phyloP scores from a whole-genome alignment of 2,329 filamentous ascomycete species.

The Colletotrichum sp. region DNA sequence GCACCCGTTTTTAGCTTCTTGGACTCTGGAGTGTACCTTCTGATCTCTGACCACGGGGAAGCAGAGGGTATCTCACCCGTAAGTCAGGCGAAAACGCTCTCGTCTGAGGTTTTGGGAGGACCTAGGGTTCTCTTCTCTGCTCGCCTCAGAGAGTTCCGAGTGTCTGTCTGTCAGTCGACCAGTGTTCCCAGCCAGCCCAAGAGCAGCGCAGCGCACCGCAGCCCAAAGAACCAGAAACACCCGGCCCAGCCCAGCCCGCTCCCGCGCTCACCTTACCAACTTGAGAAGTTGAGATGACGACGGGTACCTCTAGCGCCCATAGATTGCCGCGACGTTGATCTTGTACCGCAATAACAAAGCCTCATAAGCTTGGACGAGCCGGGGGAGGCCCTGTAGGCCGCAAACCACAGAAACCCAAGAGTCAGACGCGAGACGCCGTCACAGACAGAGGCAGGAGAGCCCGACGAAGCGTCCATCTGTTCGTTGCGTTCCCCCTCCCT shows the following conservation, averaged over 20 bases:
- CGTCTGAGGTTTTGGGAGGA: background rate
- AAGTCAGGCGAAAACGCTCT: background rate
- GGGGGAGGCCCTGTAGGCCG: background rate
- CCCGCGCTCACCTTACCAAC: slow-evolving; percentile 7
- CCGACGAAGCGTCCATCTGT: background rate
- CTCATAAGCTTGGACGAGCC: slow-evolving; percentile 1
- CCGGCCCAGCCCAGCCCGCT: slow-evolving; percentile 18
- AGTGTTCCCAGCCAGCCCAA: background rate
- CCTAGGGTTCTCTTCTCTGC: background rate
- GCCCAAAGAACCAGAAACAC: background rate
- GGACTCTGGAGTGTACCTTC: background rate
- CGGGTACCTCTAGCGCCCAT: background rate
- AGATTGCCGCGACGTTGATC: background rate
- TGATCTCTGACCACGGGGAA: background rate
- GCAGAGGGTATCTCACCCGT: background rate
- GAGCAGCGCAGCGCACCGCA: background rate
- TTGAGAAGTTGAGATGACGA: background rate
- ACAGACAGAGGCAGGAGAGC: slow-evolving; percentile 4
- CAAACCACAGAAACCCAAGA: background rate
- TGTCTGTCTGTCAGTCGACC: background rate
- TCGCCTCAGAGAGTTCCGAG: background rate
- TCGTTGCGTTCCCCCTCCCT: background rate
- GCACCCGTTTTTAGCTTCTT: background rate
- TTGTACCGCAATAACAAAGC: slow-evolving; percentile 10
- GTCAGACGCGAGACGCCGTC: background rate